phyloP scores from a whole-genome alignment of 2,329 filamentous ascomycete species.

The Epichloe elymi region DNA sequence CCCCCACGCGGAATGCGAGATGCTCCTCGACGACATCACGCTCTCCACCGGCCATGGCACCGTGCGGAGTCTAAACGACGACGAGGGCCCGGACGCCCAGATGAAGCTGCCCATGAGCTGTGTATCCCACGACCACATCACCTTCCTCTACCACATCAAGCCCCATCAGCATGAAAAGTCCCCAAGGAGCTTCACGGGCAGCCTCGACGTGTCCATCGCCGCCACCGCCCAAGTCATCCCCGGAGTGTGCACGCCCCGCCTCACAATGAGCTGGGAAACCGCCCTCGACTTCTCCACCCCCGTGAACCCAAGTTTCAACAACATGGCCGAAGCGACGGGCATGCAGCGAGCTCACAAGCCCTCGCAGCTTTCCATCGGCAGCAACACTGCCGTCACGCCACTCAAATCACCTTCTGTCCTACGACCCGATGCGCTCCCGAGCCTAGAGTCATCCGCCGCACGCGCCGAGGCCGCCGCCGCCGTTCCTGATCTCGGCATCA shows the following conservation, averaged over 20 bases:
- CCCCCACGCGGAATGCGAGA: slow-evolving; percentile 52
- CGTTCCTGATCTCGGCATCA: slow-evolving; percentile 54
- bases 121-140: slow-evolving; percentile 61
- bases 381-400: slow-evolving; percentile 39
- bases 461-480: slow-evolving; percentile 26
- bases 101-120: slow-evolving; percentile 43
- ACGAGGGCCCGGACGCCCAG: slow-evolving; percentile 20
- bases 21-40: slow-evolving; percentile 46
- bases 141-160: slow-evolving; percentile 56
- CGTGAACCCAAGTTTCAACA: slow-evolving; percentile 49
- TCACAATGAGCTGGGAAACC: slow-evolving; percentile 56
- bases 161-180: slow-evolving; percentile 34
- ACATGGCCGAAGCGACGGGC: slow-evolving; percentile 33
- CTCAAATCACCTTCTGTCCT: slow-evolving; percentile 42
- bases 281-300: slow-evolving; percentile 55
- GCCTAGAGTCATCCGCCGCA: slow-evolving; percentile 39
- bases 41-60: slow-evolving; percentile 44
- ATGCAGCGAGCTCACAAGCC: slow-evolving; percentile 50
- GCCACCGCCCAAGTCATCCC: slow-evolving; percentile 45
- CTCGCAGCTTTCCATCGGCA: slow-evolving; percentile 48
- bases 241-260: slow-evolving; percentile 42
- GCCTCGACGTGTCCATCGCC: slow-evolving; percentile 46
- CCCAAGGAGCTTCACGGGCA: slow-evolving; percentile 33
- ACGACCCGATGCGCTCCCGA: slow-evolving; percentile 46
- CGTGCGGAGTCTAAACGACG: slow-evolving; percentile 43